Conservation (phyloP, 768 basidiomycete genomes). For the Hygrophorus russula region DNA sequence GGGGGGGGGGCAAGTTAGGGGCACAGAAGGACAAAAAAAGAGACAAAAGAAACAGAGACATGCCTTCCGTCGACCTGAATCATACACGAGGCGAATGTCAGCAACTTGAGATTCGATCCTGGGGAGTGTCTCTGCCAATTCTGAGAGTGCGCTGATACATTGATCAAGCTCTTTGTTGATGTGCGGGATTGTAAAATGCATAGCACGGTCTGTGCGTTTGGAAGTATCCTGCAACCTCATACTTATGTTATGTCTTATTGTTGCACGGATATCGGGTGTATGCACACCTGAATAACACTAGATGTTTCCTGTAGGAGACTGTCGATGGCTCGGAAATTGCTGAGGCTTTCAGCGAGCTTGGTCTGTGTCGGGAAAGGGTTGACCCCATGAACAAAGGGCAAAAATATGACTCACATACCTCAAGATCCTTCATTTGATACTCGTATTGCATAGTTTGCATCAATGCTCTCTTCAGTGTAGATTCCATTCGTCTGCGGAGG, state of each 20-base stretch:
- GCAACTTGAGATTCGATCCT: conserved; percentile 48
- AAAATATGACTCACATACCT: conserved; percentile 25
- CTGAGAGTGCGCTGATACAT: conserved; percentile 43
- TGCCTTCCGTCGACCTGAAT: conserved; percentile 62
- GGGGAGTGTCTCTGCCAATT: conserved; percentile 50
- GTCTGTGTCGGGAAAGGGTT: conserved; percentile 25
- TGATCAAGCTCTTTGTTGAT: conserved; percentile 50
- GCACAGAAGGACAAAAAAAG: conserved; percentile 2
- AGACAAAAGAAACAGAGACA: conserved; percentile 8
- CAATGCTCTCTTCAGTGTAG: conserved; percentile 32
- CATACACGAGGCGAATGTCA: conserved; percentile 55
- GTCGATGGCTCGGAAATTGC: conserved; percentile 68
- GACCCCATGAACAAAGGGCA: background rate
- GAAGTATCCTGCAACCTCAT: conserved; percentile 35
- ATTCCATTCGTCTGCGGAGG: conserved; percentile 33
- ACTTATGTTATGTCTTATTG: conserved; percentile 1
- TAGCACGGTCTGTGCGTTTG: conserved; percentile 46
- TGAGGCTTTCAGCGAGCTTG: conserved; percentile 56
- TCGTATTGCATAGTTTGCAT: conserved; percentile 39
- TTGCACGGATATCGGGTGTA: background rate
- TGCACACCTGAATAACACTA: conserved; percentile 44
- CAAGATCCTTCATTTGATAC: conserved; percentile 49
- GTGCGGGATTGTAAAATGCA: conserved; percentile 49
- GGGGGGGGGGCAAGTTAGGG: no score
- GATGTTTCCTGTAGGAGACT: conserved; percentile 56